phyloP scores from a whole-genome alignment of 2,329 filamentous ascomycete genomes.

The Boeremia lycopersici region DNA sequence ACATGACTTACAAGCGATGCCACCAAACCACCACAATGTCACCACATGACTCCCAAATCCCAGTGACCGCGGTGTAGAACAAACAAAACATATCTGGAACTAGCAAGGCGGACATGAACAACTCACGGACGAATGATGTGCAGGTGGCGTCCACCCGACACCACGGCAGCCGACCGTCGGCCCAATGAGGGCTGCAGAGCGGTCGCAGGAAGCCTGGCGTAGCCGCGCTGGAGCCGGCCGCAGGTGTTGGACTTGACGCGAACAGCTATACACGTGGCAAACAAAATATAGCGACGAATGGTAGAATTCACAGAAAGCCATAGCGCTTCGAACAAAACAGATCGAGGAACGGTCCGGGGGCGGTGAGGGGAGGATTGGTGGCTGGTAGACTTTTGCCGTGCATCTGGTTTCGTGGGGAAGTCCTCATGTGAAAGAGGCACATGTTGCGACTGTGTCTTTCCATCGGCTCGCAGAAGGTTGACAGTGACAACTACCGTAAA shows the following conservation, averaged over 20 bases:
- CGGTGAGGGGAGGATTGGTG: slow-evolving; percentile 3
- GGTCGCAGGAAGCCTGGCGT: slow-evolving; percentile 8
- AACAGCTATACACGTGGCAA: slow-evolving; percentile 24
- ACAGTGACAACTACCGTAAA: neutral
- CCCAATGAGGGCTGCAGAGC: slow-evolving; percentile 21
- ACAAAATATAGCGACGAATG: slow-evolving; percentile 11
- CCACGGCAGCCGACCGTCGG: slow-evolving; percentile 8
- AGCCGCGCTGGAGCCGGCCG: slow-evolving; percentile 24
- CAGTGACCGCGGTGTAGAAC: neutral
- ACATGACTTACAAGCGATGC: neutral
- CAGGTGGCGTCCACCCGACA: slow-evolving; percentile 15
- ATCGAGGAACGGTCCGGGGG: neutral
- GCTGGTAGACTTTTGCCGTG: neutral
- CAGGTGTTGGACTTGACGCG: slow-evolving; percentile 10
- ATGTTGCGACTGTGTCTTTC: neutral
- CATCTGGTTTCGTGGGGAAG: neutral
- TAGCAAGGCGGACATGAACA: slow-evolving; percentile 13
- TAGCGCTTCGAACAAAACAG: slow-evolving; percentile 3
- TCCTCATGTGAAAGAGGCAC: neutral
- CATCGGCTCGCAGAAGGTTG: neutral
- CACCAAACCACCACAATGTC: neutral
- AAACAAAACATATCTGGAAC: slow-evolving; percentile 13
- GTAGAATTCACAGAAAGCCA: neutral
- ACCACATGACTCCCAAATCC: neutral
- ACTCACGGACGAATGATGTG: slow-evolving; percentile 20